Percentiles rank a stretch among this genome's conserved stretches.
phyloP scores from a whole-genome alignment of 2,329 filamentous ascomycete species.

The Colletotrichum kahawae region DNA sequence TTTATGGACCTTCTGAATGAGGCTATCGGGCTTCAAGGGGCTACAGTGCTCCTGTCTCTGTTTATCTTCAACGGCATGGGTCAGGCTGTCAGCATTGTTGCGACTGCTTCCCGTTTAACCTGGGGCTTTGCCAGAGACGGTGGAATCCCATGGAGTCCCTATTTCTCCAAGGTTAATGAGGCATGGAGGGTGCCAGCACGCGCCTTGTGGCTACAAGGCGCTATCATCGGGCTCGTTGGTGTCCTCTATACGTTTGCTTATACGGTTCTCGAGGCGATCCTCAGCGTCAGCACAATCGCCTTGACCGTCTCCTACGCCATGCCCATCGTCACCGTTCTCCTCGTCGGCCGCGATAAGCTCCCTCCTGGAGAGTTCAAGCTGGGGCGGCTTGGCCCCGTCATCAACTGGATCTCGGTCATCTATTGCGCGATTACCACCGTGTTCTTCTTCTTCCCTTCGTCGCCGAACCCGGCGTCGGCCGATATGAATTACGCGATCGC shows the following conservation, averaged over 20 bases:
- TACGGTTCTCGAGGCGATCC: constrained; percentile 57
- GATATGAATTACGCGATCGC: constrained; percentile 65
- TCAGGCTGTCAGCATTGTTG: constrained; percentile 56
- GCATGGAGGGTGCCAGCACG: constrained; percentile 58
- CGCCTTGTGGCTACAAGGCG: constrained; percentile 56
- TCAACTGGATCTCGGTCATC: constrained; percentile 54
- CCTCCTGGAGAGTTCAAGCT: constrained; percentile 50
- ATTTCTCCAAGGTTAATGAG: constrained; percentile 48
- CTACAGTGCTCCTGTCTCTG: constrained; percentile 49
- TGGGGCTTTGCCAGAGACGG: constrained; percentile 62
- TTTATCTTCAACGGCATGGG: constrained; percentile 62
- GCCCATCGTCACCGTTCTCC: constrained; percentile 53
- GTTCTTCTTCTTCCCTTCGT: constrained; percentile 59
- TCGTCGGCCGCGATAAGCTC: constrained; percentile 57
- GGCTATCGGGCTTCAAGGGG: constrained; percentile 43
- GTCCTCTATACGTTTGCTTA: constrained; percentile 59
- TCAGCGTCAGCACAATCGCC: constrained; percentile 61
- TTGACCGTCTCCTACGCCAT: constrained; percentile 57
- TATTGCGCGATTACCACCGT: constrained; percentile 58
- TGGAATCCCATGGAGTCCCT: constrained; percentile 48
- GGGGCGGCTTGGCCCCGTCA: constrained; percentile 45
- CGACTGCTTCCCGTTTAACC: constrained; percentile 55
- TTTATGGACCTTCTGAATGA: constrained; percentile 53
- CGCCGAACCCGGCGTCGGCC: constrained; percentile 46
- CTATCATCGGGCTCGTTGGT: constrained; percentile 47